These are phyloP conservation scores for Suillus weaverae DNA, from an alignment of 768 basidiomycete genomes.

Conservation along the genomic window DNA sequence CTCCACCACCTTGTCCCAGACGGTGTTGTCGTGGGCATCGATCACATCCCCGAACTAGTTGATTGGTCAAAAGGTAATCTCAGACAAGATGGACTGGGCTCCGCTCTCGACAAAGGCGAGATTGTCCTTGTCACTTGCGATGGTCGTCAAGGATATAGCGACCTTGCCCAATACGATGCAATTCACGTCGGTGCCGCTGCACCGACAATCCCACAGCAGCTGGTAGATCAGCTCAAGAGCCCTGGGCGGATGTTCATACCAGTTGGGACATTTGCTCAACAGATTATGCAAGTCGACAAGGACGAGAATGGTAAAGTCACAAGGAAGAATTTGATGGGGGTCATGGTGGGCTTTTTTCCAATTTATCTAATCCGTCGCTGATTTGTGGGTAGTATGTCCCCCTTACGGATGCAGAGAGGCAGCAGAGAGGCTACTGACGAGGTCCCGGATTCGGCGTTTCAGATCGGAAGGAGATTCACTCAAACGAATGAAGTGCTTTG, in stretches of 20 bases:
- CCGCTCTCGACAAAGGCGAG: slow-evolving; percentile 49
- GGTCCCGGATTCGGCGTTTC: not conserved
- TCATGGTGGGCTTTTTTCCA: slow-evolving; percentile 55
- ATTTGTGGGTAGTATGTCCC: slow-evolving; percentile 58
- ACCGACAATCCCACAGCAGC: slow-evolving; percentile 61
- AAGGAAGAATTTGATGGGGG: slow-evolving; percentile 70
- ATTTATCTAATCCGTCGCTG: not conserved
- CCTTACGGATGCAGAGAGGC: slow-evolving; percentile 59
- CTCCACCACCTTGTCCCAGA: slow-evolving; percentile 68
- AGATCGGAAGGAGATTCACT: not conserved
- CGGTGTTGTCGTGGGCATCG: slow-evolving; percentile 82
- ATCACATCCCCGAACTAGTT: slow-evolving; percentile 82
- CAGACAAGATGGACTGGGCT: slow-evolving; percentile 58
- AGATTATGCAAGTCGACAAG: slow-evolving; percentile 81
- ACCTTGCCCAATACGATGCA: slow-evolving; percentile 61
- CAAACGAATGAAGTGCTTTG: not conserved
- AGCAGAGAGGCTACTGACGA: slow-evolving; percentile 29
- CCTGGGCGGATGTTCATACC: slow-evolving; percentile 93
- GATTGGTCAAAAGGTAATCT: slow-evolving; percentile 72
- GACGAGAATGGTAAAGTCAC: slow-evolving; percentile 65
- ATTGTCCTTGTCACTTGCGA: slow-evolving; percentile 76
- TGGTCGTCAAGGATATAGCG: slow-evolving; percentile 64
- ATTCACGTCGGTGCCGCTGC: slow-evolving; percentile 97
- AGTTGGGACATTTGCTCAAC: slow-evolving; percentile 62
- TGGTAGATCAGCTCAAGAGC: slow-evolving; percentile 75